Evolutionary conservation across 176 grass and related monocot species (phyloP), one percentile per base, ranked within the genome.

Genomic region (Oryza punctata): DNA sequence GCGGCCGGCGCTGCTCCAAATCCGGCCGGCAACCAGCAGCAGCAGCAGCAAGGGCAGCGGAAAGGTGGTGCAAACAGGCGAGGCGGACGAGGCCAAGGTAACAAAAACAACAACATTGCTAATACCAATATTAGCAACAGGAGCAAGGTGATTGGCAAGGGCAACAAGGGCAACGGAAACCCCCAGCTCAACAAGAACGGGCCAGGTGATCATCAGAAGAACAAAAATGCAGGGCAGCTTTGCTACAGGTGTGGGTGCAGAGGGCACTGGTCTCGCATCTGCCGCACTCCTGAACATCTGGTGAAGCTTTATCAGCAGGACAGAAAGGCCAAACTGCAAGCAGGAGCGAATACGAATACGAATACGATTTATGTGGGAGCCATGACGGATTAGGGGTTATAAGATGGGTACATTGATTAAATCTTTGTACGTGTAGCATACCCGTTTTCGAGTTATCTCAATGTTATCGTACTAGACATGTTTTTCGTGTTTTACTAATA

Each of bases 171-270:
- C 18, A 82, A 65, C 7, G 26, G 18, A 6, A 47, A 49, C 18
- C 16, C 18, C 52, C 52, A 21, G 52, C 16, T 57, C 16, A 21
- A 32, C 10, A 2, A 74, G 49, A 52, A 52, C 1, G 49, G 4
- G 13, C 15, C 25, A 10, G 28, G 71, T 0, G 14, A 30, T 21
- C 52, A 30, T 21, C 52, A 57, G 72, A 29, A 11, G 7, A 16
- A 8, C 16, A 75, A 75, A 6, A 21, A 57, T 4, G 10, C 46
- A 3, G 46, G 9, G 1, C 69, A 73, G 7, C 45, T 82, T 23
- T 82, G 69, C 81, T 73, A 35, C 40, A 74, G 27, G 28, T 83
- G 81, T 50, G 81, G 81, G 24, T 33, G 59, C 19, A 65, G 2
- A 2, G 70, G 81, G 7, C 81, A 83, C 32, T 74, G 71, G 59